These are phyloP conservation scores for Durotheca rogersii DNA, from an alignment of 495 filamentous ascomycete genomes.

Conservation along the genomic window DNA sequence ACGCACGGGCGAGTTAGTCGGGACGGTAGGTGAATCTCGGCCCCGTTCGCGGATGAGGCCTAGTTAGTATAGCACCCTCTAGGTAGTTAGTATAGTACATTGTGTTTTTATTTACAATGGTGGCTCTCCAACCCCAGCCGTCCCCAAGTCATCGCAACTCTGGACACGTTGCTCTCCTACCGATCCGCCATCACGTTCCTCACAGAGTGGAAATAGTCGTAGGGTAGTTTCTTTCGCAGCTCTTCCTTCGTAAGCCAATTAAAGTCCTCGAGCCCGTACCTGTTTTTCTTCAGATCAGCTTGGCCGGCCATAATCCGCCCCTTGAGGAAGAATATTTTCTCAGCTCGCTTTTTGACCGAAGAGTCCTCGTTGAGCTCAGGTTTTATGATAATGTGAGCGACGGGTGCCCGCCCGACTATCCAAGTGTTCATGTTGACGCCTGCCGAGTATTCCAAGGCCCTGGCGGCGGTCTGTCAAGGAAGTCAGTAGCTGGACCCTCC, in stretches of 20 bases:
- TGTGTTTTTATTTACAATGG: conserved; percentile 23
- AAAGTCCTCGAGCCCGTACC: conserved; percentile 73
- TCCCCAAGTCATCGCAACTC: no score
- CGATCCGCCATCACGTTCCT: conserved; percentile 78
- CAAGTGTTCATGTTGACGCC: conserved; percentile 99
- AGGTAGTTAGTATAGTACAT: conserved; percentile 25
- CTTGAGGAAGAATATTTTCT: conserved; percentile 96
- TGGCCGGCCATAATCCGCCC: conserved; percentile 95
- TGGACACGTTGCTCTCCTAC: no score
- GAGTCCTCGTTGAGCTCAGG: conserved; percentile 40
- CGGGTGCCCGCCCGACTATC: conserved; percentile 87
- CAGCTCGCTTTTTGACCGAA: conserved; percentile 50
- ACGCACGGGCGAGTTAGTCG: no score
- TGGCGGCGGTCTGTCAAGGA: conserved; percentile 68
- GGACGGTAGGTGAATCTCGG: no score
- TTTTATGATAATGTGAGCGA: conserved; percentile 69
- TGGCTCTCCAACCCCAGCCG: no score
- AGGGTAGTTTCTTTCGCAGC: conserved; percentile 61
- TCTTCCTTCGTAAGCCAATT: conserved; percentile 92
- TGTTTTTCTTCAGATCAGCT: conserved; percentile 73
- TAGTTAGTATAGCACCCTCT: no score
- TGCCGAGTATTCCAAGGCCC: conserved; percentile 70
- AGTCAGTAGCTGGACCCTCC: conserved; percentile 5
- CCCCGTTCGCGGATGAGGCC: no score
- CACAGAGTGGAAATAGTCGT: conserved; percentile 69